Conservation (phyloP, 192 early-diverging fungal genomes). For the Haplosporangium gracile region DNA sequence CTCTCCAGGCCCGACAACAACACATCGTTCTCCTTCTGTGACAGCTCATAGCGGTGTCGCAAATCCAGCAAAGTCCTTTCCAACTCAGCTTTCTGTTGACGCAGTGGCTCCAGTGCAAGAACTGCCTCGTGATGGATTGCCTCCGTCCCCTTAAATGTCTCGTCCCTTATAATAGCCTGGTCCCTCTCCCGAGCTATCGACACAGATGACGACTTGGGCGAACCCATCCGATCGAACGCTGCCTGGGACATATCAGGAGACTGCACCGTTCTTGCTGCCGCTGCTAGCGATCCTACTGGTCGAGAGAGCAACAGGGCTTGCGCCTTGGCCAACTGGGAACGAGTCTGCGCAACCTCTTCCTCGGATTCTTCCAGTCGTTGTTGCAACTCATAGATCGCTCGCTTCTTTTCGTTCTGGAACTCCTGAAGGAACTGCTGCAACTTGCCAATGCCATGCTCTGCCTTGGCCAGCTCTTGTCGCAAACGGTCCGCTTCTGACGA, state of each 20-base stretch:
- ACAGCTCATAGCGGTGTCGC: constrained; percentile 44
- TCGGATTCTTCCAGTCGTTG: constrained; percentile 28
- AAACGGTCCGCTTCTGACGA: constrained; percentile 1
- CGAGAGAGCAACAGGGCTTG: constrained; percentile 37
- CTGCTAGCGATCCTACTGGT: background rate
- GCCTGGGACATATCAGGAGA: background rate
- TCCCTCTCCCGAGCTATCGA: background rate
- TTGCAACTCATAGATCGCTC: constrained; percentile 29
- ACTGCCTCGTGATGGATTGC: constrained; percentile 38
- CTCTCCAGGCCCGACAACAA: constrained; percentile 32
- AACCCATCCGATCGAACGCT: background rate
- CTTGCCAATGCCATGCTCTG: constrained; percentile 31
- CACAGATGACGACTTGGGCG: background rate
- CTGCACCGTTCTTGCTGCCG: background rate
- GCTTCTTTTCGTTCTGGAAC: constrained; percentile 47
- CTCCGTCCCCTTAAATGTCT: constrained; percentile 36
- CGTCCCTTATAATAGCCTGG: background rate
- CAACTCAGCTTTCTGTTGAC: constrained; percentile 37
- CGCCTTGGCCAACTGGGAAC: constrained; percentile 39
- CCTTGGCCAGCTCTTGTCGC: constrained; percentile 11
- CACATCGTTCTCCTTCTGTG: constrained; percentile 43
- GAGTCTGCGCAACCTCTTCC: constrained; percentile 7
- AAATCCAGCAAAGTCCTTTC: constrained; percentile 44
- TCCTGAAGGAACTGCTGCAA: constrained; percentile 48
- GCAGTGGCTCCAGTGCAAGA: constrained; percentile 37